Evolutionary conservation across 2,329 filamentous ascomycete genomes (phyloP).

Genomic region (Zasmidium cellare): DNA sequence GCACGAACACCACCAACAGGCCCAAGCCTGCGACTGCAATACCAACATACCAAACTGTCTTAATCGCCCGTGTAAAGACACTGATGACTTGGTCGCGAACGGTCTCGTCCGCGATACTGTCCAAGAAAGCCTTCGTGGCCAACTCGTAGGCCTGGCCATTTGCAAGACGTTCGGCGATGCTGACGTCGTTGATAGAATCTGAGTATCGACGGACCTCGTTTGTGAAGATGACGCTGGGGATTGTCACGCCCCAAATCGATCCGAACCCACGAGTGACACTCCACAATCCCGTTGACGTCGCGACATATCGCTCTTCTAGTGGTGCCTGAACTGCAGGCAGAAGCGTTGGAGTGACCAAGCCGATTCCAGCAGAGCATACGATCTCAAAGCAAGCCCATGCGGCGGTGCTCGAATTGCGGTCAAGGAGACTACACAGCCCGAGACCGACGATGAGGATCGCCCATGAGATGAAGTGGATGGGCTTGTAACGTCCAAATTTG

Average conservation of each 20-base stretch:
- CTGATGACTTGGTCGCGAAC: neutral
- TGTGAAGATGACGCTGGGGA: neutral
- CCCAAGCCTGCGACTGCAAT: neutral
- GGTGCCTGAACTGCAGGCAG: neutral
- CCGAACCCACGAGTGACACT: neutral
- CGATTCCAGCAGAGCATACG: neutral
- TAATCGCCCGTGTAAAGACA: neutral
- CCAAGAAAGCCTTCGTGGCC: neutral
- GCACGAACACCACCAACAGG: neutral
- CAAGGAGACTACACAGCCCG: too few species aligned
- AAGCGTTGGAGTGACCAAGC: neutral
- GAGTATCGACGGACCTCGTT: neutral
- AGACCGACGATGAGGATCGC: too few species aligned
- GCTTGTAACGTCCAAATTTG: too few species aligned
- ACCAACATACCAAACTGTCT: neutral
- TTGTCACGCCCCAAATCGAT: neutral
- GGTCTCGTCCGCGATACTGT: neutral
- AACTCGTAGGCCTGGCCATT: neutral
- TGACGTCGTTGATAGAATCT: neutral
- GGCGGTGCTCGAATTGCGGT: too few species aligned
- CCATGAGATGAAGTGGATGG: too few species aligned
- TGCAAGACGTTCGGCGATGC: neutral
- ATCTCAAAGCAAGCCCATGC: too few species aligned
- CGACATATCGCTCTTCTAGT: neutral
- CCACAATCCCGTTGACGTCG: neutral